phyloP scores from a whole-genome alignment of 345 rosid species.

The Euphorbia lathyris region DNA sequence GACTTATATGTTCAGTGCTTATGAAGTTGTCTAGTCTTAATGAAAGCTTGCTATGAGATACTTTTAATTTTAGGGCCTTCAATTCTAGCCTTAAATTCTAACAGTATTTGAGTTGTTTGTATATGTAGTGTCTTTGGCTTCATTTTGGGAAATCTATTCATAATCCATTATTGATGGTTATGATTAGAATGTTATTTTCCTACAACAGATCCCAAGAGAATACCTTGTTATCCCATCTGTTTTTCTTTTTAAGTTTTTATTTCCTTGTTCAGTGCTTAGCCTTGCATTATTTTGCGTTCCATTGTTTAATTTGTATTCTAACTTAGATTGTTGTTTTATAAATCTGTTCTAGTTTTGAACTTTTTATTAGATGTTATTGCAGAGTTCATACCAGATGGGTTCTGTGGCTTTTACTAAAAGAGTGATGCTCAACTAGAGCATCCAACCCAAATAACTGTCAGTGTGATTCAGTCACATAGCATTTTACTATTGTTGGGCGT shows the following conservation, averaged over 20 bases:
- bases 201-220: too few relatives aligned
- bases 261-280: background rate
- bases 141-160: background rate
- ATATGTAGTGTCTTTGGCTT: background rate
- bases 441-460: background rate
- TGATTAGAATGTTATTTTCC: background rate
- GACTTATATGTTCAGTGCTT: too few relatives aligned
- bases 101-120: too few relatives aligned
- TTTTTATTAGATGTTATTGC: background rate
- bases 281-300: background rate
- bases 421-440: background rate
- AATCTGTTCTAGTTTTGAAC: background rate
- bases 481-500: background rate
- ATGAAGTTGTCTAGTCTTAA: too few relatives aligned
- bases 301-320: too few relatives aligned
- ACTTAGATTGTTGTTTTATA: background rate
- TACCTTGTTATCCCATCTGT: background rate
- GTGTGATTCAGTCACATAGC: background rate
- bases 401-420: background rate
- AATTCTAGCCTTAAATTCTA: too few relatives aligned
- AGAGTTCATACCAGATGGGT: background rate
- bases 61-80: background rate
- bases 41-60: background rate
- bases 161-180: background rate
- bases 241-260: background rate